Evolutionary conservation across 1,284 basidiomycete genomes (phyloP).

Genomic region (Neonothopanus nambi): DNA sequence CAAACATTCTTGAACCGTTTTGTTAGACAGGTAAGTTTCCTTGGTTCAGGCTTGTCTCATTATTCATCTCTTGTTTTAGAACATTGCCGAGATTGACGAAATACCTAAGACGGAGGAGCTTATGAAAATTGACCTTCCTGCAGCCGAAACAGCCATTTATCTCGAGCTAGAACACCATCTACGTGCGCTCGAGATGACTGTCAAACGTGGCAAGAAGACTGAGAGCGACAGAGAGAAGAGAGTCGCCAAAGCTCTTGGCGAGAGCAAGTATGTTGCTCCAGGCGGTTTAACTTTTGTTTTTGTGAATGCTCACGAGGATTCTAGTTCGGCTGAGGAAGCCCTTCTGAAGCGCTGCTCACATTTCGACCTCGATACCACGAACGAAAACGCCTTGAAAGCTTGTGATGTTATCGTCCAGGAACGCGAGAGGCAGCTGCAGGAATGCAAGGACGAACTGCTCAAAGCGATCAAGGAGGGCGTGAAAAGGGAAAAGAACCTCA

Average conservation of each 20-base stretch:
- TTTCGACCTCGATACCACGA: constrained; percentile 82
- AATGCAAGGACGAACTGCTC: constrained; percentile 77
- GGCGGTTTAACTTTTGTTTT: neutral
- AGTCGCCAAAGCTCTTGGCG: constrained; percentile 83
- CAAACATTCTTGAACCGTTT: constrained; percentile 85
- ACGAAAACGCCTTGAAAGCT: constrained; percentile 82
- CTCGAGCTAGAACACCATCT: constrained; percentile 95
- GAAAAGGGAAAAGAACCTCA: constrained; percentile 56
- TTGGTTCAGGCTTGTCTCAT: neutral
- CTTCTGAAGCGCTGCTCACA: constrained; percentile 92
- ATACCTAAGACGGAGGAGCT: constrained; percentile 79
- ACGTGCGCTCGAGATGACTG: constrained; percentile 85
- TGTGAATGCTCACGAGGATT: constrained; percentile 13
- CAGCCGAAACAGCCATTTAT: constrained; percentile 94
- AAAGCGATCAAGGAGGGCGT: constrained; percentile 67
- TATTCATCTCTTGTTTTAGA: constrained; percentile 45
- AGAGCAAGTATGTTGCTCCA: constrained; percentile 68
- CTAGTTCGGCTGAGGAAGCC: constrained; percentile 85
- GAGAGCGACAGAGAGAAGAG: constrained; percentile 91
- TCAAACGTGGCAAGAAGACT: constrained; percentile 82
- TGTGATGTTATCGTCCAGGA: constrained; percentile 90
- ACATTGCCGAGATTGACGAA: constrained; percentile 95
- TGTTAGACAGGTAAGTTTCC: constrained; percentile 71
- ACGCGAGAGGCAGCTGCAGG: constrained; percentile 75
- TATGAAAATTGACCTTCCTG: constrained; percentile 76